Base-by-base conservation (phyloP, 129 eudicot species). In the Pseudognaphalium luteoalbum region DNA sequence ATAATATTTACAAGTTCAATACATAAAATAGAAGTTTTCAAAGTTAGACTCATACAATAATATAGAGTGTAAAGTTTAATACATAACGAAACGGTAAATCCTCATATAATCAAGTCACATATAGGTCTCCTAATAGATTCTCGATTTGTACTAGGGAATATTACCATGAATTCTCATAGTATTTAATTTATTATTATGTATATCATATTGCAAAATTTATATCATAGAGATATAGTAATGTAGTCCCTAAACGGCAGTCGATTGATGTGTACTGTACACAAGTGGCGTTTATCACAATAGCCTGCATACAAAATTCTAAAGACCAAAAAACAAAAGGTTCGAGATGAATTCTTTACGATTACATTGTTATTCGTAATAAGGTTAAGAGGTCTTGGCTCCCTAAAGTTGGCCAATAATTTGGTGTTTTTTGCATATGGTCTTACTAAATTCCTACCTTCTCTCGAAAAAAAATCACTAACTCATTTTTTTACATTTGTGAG, bases 321-420 rank as follows among this genome's bases (percentile, higher is more conserved):
- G 4, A 39, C 57, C 30, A 63, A 16, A 65, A 75, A 52, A 47
- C 72, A 64, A 47, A 22, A 75, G 7, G 66, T 56, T 19, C n/a
- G 14, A 20, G 5, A n/a, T 37, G 33, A 1, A 16, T 20, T 75
- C 65, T 12, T 64, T 19, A 12, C 71, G 11, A 4, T 7, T 12
- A 29, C 19, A 5, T 44, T 37, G 51, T 19, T 41, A 29, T 35
- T 5, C 35, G 14, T 16, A 16, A 10, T 4, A 69, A 21, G 39
- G 11, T 11, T 69, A 15, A 42, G 4, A 54, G 42, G 64, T 29
- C 76, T 59, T 44, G 41, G 54, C 54, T 37, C 64, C 63, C 42
- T 37, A 78, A 50, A 76, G 64, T 64, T 66, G 80, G 66, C 80
- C 65, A 72, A 37, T 79, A 35, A 37, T 52, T 35, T 79, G 78